These are phyloP conservation scores for Crassisporium funariophilum DNA, from an alignment of 768 basidiomycete species.

Conservation along the genomic window DNA sequence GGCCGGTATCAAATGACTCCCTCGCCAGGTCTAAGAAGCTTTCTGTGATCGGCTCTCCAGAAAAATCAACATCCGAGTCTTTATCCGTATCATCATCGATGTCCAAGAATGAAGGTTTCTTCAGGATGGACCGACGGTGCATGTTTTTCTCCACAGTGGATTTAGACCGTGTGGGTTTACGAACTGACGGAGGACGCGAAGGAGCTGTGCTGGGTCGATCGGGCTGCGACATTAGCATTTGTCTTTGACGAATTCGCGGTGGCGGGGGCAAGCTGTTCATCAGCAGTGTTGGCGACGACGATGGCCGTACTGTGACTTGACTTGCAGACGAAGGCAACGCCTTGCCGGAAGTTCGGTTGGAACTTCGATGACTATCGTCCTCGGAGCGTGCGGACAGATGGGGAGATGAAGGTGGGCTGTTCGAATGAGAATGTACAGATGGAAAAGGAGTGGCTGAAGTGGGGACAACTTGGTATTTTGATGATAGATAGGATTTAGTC, in stretches of 20 bases:
- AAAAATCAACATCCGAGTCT: constrained; percentile 27
- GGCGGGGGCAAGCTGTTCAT: constrained; percentile 56
- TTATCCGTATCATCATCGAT: constrained; percentile 55
- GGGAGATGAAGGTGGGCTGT: too few species aligned
- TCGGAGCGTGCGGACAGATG: too few species aligned
- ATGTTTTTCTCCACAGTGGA: constrained; percentile 39
- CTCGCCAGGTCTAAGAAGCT: constrained; percentile 57
- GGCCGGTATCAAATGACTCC: constrained; percentile 52
- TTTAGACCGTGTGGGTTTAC: constrained; percentile 32
- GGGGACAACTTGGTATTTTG: too few species aligned
- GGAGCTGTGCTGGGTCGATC: constrained; percentile 13
- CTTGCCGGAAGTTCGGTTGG: constrained; percentile 8
- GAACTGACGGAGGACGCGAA: constrained; percentile 20
- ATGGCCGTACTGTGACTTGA: constrained; percentile 26
- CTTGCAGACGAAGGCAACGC: constrained; percentile 5
- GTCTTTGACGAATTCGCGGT: constrained; percentile 44
- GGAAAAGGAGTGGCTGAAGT: too few species aligned
- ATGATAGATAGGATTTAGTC: too few species aligned
- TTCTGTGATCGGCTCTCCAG: constrained; percentile 16
- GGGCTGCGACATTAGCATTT: constrained; percentile 23
- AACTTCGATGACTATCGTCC: too few species aligned
- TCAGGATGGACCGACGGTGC: constrained; percentile 56
- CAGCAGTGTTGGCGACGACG: constrained; percentile 18
- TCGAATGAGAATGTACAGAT: too few species aligned
- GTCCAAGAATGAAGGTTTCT: constrained; percentile 74